A percentile compares a stretch with the other conserved stretches of the same genome.
Conservation (phyloP, 2,329 filamentous ascomycete genomes). For the Epichloe hybrida region DNA sequence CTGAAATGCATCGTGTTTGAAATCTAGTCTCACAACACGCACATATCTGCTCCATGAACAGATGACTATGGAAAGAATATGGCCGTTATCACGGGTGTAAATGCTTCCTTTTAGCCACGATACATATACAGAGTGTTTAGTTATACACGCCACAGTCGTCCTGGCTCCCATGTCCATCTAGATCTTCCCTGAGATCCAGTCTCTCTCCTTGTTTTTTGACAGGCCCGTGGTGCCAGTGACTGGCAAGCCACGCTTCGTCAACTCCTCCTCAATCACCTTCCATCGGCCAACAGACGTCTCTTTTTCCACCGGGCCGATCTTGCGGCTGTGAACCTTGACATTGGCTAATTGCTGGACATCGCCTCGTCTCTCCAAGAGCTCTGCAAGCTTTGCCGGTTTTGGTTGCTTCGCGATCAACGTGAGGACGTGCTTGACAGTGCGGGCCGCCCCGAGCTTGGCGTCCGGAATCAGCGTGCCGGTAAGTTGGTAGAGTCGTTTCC, state of each 20-base stretch:
- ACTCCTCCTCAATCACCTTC: conserved; percentile 65
- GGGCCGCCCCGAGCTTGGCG: conserved; percentile 43
- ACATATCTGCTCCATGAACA: too few species aligned
- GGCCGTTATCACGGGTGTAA: background rate
- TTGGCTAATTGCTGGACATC: conserved; percentile 47
- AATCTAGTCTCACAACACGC: too few species aligned
- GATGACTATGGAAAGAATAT: too few species aligned
- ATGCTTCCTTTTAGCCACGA: background rate
- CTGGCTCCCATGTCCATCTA: conserved; percentile 8
- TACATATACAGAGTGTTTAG: conserved; percentile 2
- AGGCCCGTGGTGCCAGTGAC: conserved; percentile 32
- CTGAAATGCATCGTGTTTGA: too few species aligned
- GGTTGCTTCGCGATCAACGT: conserved; percentile 37
- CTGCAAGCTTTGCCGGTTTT: conserved; percentile 48
- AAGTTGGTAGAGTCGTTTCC: conserved; percentile 69
- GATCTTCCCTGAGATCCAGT: conserved; percentile 27
- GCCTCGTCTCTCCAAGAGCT: conserved; percentile 37
- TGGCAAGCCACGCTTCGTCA: conserved; percentile 48
- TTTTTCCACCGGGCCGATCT: conserved; percentile 57
- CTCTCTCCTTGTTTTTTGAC: conserved; percentile 28
- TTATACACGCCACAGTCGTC: background rate
- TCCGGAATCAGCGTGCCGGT: conserved; percentile 69
- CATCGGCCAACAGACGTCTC: conserved; percentile 60
- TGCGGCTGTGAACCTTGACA: conserved; percentile 50
- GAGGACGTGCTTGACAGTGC: conserved; percentile 41